Percentiles rank a stretch among this genome's conserved stretches.
Evolutionary conservation across 495 filamentous ascomycete genomes (phyloP).

Genomic region (Aspergillus baeticus): DNA sequence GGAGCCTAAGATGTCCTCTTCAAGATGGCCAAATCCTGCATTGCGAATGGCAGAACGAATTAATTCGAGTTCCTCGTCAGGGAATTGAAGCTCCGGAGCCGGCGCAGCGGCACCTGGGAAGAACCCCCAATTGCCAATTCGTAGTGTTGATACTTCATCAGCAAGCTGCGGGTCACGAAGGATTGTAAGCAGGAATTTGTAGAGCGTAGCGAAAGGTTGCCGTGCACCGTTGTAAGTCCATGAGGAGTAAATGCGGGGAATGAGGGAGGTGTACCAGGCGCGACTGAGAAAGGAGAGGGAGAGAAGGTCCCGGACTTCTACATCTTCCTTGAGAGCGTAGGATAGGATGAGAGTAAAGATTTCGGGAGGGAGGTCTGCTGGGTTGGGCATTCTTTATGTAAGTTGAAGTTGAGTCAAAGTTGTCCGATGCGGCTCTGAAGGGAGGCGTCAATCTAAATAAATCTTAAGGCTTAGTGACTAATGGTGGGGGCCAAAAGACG

Average conservation of each 20-base stretch:
- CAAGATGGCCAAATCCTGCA: neutral
- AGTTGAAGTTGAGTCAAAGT: neutral
- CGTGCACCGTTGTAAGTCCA: constrained; percentile 7
- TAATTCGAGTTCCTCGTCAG: neutral
- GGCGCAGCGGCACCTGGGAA: neutral
- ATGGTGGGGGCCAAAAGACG: neutral
- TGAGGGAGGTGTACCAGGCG: neutral
- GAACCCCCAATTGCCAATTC: constrained; percentile 4
- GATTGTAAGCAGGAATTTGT: neutral
- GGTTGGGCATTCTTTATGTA: neutral
- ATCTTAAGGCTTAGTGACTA: too few species aligned
- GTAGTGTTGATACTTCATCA: neutral
- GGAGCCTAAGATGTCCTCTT: neutral
- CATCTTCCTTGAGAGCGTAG: neutral
- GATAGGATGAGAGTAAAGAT: neutral
- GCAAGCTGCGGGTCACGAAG: neutral
- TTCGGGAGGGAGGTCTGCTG: neutral
- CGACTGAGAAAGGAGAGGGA: neutral
- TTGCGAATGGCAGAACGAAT: neutral
- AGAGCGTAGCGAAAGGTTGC: neutral
- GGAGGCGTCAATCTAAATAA: too few species aligned
- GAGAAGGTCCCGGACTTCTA: neutral
- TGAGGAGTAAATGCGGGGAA: neutral
- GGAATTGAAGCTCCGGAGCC: neutral
- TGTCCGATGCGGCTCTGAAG: too few species aligned